Conservation (phyloP, 1,284 basidiomycete genomes). For the Rhodotorula mucilaginosa region DNA sequence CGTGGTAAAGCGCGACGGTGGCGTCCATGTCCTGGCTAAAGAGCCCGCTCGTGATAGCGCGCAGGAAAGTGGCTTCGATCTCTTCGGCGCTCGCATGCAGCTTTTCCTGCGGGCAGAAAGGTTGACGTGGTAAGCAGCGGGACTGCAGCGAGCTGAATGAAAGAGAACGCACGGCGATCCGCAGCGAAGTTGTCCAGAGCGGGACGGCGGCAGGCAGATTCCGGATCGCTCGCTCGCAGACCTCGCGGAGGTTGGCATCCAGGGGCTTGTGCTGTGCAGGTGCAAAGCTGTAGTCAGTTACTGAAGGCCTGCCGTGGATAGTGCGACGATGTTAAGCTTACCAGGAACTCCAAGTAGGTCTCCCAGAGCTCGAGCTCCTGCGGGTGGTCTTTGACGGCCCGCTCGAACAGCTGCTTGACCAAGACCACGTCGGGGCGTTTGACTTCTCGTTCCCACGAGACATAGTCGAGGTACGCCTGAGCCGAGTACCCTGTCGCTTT, state of each 20-base stretch:
- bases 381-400: conserved; percentile 57
- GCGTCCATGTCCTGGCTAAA: conserved; percentile 58
- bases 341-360: conserved; percentile 30
- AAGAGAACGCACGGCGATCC: conserved; percentile 42
- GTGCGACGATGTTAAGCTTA: neutral
- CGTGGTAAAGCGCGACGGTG: conserved; percentile 64
- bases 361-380: conserved; percentile 32
- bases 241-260: conserved; percentile 9
- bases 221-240: conserved; percentile 56
- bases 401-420: conserved; percentile 66
- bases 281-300: neutral
- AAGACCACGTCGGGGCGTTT: conserved; percentile 65
- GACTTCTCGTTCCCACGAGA: conserved; percentile 61
- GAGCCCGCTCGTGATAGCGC: conserved; percentile 41
- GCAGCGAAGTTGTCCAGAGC: conserved; percentile 69
- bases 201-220: conserved; percentile 68
- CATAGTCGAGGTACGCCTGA: conserved; percentile 61
- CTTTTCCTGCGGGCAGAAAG: conserved; percentile 22
- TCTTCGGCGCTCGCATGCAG: conserved; percentile 13
- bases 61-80: conserved; percentile 30
- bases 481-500: conserved; percentile 12
- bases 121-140: neutral
- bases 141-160: no score
- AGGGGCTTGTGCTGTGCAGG: conserved; percentile 11
- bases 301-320: no score